Evolutionary conservation across 2,329 filamentous ascomycete species (phyloP).

Genomic region (Penicillium sp.): DNA sequence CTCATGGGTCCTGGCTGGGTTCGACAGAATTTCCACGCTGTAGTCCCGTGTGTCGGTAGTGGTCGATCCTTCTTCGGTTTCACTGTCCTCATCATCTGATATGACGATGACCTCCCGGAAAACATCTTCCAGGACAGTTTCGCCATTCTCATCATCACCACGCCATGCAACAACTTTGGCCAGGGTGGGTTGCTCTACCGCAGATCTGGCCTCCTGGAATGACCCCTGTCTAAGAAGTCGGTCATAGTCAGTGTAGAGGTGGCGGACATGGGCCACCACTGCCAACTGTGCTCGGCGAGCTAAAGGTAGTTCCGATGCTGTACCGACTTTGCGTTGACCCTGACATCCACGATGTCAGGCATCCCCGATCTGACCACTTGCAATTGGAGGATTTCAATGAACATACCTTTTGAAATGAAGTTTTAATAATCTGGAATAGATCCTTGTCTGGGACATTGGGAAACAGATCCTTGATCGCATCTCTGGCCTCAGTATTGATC

Average conservation of each 20-base stretch:
- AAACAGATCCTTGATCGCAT: conserved; percentile 62
- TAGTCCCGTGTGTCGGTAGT: conserved; percentile 32
- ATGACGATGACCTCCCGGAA: conserved; percentile 66
- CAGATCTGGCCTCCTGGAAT: conserved; percentile 56
- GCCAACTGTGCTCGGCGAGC: conserved; percentile 61
- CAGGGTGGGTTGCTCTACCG: conserved; percentile 57
- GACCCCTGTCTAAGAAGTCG: conserved; percentile 53
- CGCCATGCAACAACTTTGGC: conserved; percentile 63
- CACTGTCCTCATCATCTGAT: conserved; percentile 60
- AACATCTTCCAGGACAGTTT: conserved; percentile 59
- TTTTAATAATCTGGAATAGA: conserved; percentile 58
- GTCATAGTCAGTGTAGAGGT: conserved; percentile 64
- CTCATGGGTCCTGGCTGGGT: conserved; percentile 35
- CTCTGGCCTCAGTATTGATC: conserved; percentile 58
- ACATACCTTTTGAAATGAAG: conserved; percentile 60
- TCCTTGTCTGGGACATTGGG: conserved; percentile 62
- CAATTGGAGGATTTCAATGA: not conserved
- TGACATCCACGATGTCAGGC: conserved; percentile 29
- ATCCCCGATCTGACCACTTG: conserved; percentile 6
- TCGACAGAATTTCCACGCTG: conserved; percentile 47
- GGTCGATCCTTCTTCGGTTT: conserved; percentile 39
- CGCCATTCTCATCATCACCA: conserved; percentile 57
- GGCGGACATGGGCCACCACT: conserved; percentile 62
- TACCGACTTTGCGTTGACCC: conserved; percentile 60
- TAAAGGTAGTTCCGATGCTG: conserved; percentile 54